phyloP scores from a whole-genome alignment of 768 basidiomycete genomes.

The Termitomyces sp. region DNA sequence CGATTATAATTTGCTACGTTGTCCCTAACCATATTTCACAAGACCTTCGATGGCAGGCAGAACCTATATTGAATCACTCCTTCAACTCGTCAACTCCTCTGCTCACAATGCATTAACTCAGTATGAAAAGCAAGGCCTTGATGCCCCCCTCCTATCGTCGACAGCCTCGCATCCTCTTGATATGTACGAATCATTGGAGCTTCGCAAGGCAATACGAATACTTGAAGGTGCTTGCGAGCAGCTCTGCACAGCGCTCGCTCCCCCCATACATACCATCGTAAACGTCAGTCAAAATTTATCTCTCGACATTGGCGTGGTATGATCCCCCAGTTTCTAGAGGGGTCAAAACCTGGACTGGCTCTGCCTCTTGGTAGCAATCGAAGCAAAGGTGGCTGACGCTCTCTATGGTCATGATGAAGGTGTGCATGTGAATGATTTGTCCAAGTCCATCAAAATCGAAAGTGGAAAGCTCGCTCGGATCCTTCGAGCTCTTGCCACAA shows the following conservation, averaged over 20 bases:
- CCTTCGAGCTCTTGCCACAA: constrained; percentile 25
- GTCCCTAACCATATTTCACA: too few relatives aligned
- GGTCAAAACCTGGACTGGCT: constrained; percentile 15
- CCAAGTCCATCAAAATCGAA: constrained; percentile 14
- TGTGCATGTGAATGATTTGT: constrained; percentile 15
- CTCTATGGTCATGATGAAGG: constrained; percentile 24
- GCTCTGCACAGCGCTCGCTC: constrained; percentile 18
- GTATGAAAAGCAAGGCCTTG: constrained; percentile 2
- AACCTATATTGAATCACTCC: neutral
- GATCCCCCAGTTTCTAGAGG: neutral
- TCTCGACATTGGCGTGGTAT: neutral
- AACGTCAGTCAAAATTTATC: constrained; percentile 16
- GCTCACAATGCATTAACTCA: constrained; percentile 1
- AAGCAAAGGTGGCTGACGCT: constrained; percentile 22
- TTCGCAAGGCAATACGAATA: constrained; percentile 18
- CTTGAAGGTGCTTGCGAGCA: constrained; percentile 27
- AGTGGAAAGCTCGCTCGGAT: constrained; percentile 25
- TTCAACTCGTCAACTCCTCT: constrained; percentile 11
- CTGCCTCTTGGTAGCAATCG: constrained; percentile 17
- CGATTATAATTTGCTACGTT: too few relatives aligned
- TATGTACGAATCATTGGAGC: constrained; percentile 3
- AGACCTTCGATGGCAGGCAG: neutral
- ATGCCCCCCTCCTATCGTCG: neutral
- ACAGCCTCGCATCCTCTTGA: constrained; percentile 1
- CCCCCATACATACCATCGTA: constrained; percentile 19